Percentiles rank a stretch among this genome's conserved stretches.
phyloP scores from a whole-genome alignment of 1,139 yeast genomes.

The Taphrina betulina region DNA sequence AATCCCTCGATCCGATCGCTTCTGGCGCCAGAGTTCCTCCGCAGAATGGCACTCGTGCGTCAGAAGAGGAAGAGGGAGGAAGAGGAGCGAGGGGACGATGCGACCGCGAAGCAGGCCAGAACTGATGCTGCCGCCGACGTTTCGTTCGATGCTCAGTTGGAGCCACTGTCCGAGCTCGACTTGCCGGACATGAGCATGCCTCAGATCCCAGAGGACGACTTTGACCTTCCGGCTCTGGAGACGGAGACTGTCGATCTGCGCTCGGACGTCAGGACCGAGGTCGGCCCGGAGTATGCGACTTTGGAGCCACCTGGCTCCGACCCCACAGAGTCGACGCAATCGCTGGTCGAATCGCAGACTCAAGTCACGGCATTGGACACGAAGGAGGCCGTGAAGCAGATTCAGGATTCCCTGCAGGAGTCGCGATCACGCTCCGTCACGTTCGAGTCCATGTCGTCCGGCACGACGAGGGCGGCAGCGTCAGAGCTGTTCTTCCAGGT shows the following conservation, averaged over 20 bases:
- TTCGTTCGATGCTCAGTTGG: background rate
- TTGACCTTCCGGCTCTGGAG: slow-evolving; percentile 1
- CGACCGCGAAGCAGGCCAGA: background rate
- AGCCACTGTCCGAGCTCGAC: slow-evolving; percentile 10
- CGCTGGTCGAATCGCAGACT: background rate
- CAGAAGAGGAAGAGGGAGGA: slow-evolving; percentile 12
- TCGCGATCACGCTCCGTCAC: background rate
- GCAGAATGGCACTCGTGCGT: slow-evolving; percentile 9
- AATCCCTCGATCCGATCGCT: slow-evolving; percentile 17
- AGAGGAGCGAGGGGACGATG: background rate
- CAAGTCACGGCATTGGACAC: slow-evolving; percentile 13
- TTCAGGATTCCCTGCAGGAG: slow-evolving; percentile 2
- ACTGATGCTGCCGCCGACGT: background rate
- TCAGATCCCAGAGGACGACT: slow-evolving; percentile 15
- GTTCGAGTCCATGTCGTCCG: slow-evolving; percentile 21
- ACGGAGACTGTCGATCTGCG: slow-evolving; percentile 6
- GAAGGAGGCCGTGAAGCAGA: slow-evolving; percentile 5
- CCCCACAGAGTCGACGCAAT: background rate
- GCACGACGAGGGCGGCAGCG: slow-evolving; percentile 53
- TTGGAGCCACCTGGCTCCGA: slow-evolving; percentile 13
- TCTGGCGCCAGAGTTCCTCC: slow-evolving; percentile 21
- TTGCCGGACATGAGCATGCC: slow-evolving; percentile 25
- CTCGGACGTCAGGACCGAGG: background rate
- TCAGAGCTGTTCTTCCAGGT: slow-evolving; percentile 78
- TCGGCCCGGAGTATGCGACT: slow-evolving; percentile 13